A percentile compares a stretch with the other conserved stretches of the same genome.
Conservation (phyloP, 1,284 basidiomycete genomes). For the Cryptococcus sp. region DNA sequence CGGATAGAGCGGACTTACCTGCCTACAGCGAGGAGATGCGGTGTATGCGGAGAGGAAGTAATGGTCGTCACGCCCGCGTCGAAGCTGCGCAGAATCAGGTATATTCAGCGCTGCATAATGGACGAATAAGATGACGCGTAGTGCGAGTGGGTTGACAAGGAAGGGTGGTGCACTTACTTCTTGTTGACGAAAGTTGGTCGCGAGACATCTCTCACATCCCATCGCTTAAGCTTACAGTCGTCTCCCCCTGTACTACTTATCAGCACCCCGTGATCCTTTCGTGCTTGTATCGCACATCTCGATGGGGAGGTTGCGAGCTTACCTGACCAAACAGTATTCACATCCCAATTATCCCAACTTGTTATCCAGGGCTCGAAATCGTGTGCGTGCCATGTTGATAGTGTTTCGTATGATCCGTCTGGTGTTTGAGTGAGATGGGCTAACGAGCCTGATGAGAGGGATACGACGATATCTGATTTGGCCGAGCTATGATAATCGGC, state of each 20-base stretch:
- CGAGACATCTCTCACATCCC: conserved; percentile 77
- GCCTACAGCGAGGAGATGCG: conserved; percentile 86
- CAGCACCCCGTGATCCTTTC: not conserved
- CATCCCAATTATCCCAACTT: conserved; percentile 83
- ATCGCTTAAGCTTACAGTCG: conserved; percentile 83
- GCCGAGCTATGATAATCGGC: conserved; percentile 4
- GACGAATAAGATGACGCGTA: not conserved
- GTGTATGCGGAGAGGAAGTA: conserved; percentile 75
- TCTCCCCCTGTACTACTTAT: conserved; percentile 71
- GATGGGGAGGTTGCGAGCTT: conserved; percentile 6
- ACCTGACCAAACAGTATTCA: conserved; percentile 81
- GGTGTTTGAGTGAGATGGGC: conserved; percentile 60
- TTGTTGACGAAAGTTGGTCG: conserved; percentile 72
- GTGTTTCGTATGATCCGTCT: conserved; percentile 54
- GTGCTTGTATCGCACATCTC: not conserved
- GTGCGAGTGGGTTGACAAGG: not conserved
- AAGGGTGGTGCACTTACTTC: conserved; percentile 56
- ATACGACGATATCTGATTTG: conserved; percentile 67
- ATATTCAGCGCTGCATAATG: conserved; percentile 2
- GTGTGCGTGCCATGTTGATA: conserved; percentile 78
- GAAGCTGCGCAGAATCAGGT: conserved; percentile 60
- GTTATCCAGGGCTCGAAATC: conserved; percentile 94
- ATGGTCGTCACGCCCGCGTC: conserved; percentile 91
- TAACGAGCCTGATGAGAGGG: conserved; percentile 74
- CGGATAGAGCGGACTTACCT: conserved; percentile 62